Percentiles rank a stretch among this genome's conserved stretches.
Conservation (phyloP, 306 rosid species). For the Potentilla sterilis region DNA sequence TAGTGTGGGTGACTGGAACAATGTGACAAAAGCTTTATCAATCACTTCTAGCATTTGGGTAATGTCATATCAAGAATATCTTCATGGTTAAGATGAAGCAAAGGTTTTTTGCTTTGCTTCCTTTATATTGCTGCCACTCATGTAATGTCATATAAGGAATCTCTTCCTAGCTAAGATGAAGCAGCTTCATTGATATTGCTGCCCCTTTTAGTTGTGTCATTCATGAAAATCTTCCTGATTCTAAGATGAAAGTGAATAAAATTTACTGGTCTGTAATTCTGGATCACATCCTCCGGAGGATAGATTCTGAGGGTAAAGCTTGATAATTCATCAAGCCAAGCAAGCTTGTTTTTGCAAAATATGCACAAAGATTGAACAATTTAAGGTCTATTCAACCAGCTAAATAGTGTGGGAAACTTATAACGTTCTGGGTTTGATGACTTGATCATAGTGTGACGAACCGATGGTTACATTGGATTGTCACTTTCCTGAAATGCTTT, state of each 20-base stretch:
- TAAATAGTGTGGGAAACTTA: not conserved
- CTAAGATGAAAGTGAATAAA: not conserved
- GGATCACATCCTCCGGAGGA: not conserved
- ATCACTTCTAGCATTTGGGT: not conserved
- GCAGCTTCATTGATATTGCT: not conserved
- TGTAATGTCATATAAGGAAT: not conserved
- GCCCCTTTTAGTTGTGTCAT: not conserved
- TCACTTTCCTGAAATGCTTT: not conserved
- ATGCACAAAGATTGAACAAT: not conserved
- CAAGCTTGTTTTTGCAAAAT: not conserved
- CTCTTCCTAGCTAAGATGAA: not conserved
- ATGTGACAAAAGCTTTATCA: not conserved
- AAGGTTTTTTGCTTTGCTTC: not conserved
- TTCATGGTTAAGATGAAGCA: slow-evolving; percentile 3
- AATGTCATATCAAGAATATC: not conserved
- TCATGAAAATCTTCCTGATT: not conserved
- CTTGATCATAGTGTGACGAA: not conserved
- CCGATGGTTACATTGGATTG: not conserved
- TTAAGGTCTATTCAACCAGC: not conserved
- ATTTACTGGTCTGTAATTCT: not conserved
- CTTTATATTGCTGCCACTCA: not conserved
- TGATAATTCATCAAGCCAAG: not conserved
- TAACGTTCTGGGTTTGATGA: not conserved
- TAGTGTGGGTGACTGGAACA: not conserved
- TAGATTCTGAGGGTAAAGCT: not conserved